phyloP scores from a whole-genome alignment of 1,284 basidiomycete genomes.

The Polyporus tsugae region DNA sequence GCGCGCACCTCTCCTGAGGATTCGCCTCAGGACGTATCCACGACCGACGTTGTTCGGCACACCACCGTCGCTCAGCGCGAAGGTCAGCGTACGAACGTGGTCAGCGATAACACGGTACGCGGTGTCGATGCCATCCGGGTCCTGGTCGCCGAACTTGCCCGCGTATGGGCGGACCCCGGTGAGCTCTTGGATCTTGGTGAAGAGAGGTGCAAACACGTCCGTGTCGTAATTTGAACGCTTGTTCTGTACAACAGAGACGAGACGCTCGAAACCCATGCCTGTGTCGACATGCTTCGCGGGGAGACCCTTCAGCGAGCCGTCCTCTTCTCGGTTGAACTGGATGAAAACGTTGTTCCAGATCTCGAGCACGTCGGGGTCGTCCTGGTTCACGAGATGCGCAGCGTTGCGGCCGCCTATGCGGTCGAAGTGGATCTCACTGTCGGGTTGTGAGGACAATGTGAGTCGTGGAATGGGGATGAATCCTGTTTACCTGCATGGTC shows the following conservation, averaged over 20 bases:
- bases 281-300: slow-evolving; percentile 98
- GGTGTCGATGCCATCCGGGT: slow-evolving; percentile 94
- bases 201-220: slow-evolving; percentile 93
- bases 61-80: slow-evolving; percentile 96
- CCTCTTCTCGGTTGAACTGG: slow-evolving; percentile 95
- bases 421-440: slow-evolving; percentile 95
- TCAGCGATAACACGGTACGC: slow-evolving; percentile 98
- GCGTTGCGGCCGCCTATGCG: slow-evolving; percentile 95
- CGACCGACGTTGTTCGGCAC: slow-evolving; percentile 96
- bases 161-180: slow-evolving; percentile 89
- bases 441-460: background rate
- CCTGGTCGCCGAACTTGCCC: slow-evolving; percentile 94
- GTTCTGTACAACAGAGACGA: slow-evolving; percentile 94
- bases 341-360: slow-evolving; percentile 99
- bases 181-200: slow-evolving; percentile 87
- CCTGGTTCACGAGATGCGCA: slow-evolving; percentile 90
- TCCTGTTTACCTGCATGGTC: slow-evolving; percentile 84
- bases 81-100: slow-evolving; percentile 94
- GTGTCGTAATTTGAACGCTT: slow-evolving; percentile 98
- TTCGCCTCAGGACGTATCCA: slow-evolving; percentile 94
- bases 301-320: slow-evolving; percentile 82
- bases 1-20: slow-evolving; percentile 91
- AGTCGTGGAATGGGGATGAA: background rate
- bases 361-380: slow-evolving; percentile 96
- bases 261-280: slow-evolving; percentile 98